These are phyloP conservation scores for Plantago ovata DNA, from an alignment of 257 asterid species.

Conservation along the genomic window DNA sequence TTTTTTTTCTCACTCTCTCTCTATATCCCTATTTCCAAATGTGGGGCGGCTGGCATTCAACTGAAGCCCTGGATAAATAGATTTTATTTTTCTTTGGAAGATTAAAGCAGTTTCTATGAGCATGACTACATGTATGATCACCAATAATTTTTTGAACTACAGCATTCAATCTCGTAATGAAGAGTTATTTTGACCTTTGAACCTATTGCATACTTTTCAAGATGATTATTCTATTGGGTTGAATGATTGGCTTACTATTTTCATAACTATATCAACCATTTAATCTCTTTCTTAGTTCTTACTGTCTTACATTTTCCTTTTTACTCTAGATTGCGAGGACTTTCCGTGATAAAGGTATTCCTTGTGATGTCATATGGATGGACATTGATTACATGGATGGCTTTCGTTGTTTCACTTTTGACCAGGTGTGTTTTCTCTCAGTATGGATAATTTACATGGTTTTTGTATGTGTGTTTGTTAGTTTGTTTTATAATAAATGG, in stretches of 20 bases:
- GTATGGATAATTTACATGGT: too few species aligned
- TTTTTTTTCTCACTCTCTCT: constrained; percentile 9
- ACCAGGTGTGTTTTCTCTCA: constrained; percentile 47
- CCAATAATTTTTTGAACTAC: too few species aligned
- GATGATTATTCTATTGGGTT: constrained; percentile 8
- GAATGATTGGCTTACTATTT: constrained; percentile 2
- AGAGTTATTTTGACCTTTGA: too few species aligned
- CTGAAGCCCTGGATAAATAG: too few species aligned
- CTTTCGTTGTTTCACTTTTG: constrained; percentile 93
- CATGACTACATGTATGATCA: too few species aligned
- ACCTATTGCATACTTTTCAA: background rate
- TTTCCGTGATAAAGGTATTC: constrained; percentile 82
- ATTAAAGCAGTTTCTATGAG: too few species aligned
- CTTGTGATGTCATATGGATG: constrained; percentile 99
- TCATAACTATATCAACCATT: constrained; percentile 11
- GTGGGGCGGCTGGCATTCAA: background rate
- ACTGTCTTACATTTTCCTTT: constrained; percentile 14
- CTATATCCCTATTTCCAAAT: constrained; percentile 3
- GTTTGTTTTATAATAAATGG: too few species aligned
- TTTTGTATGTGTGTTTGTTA: too few species aligned
- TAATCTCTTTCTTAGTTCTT: constrained; percentile 1
- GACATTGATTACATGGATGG: constrained; percentile 98
- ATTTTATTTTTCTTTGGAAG: too few species aligned
- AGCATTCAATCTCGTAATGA: too few species aligned
- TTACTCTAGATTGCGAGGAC: constrained; percentile 71